phyloP scores from a whole-genome alignment of 2,329 filamentous ascomycete genomes.

The Aspergillus fischeri region DNA sequence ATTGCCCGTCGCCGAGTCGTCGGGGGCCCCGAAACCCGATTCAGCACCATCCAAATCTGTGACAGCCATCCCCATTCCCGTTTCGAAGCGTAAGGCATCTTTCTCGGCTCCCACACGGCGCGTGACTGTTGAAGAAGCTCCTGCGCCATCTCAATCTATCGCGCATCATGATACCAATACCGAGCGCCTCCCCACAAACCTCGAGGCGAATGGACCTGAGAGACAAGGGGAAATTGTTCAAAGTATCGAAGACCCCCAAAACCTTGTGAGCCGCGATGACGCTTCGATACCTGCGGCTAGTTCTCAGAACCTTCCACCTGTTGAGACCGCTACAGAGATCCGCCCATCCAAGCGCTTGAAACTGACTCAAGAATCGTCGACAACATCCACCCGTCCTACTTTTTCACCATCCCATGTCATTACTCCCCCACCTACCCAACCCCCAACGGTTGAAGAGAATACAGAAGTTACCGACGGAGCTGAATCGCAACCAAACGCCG shows the following conservation, averaged over 20 bases:
- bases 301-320: constrained; percentile 2
- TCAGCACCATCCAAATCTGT: constrained; percentile 6
- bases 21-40: constrained; percentile 1
- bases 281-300: constrained; percentile 2
- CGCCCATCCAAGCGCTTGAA: constrained; percentile 29
- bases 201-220: constrained; percentile 12
- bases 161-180: constrained; percentile 9
- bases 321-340: constrained; percentile 12
- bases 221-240: constrained; percentile 2
- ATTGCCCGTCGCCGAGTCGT: constrained; percentile 17
- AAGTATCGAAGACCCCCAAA: constrained; percentile 4
- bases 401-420: constrained; percentile 7
- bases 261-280: constrained; percentile 4
- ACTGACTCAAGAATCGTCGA: constrained; percentile 9
- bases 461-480: constrained; percentile 17
- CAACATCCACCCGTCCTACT: background rate
- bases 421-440: constrained; percentile 25
- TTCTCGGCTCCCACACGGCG: constrained; percentile 13
- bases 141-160: constrained; percentile 14
- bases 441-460: constrained; percentile 15
- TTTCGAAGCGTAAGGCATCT: constrained; percentile 24
- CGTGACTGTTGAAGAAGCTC: constrained; percentile 5
- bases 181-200: constrained; percentile 12
- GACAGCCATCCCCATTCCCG: constrained; percentile 25
- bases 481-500: constrained; percentile 18